Percentiles rank a stretch among this genome's conserved stretches.
Conservation (phyloP, 306 rosid species). For the Castanopsis chinensis region DNA sequence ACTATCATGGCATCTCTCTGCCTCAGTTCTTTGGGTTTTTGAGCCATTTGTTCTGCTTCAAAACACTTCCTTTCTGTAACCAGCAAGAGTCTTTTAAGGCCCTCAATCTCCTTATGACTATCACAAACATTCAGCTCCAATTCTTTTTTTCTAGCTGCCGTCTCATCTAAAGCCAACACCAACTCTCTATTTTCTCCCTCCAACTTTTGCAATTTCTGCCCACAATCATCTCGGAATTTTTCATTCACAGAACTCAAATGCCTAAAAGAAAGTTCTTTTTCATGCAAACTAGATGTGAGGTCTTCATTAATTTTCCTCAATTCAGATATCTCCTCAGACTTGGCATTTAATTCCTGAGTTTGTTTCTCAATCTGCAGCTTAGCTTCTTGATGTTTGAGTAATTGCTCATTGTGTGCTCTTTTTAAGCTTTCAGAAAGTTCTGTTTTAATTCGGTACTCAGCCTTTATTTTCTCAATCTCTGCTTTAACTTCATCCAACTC, state of each 20-base stretch:
- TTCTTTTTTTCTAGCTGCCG: constrained; percentile 28
- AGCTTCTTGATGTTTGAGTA: constrained; percentile 47
- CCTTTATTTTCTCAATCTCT: constrained; percentile 51
- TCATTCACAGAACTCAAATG: constrained; percentile 45
- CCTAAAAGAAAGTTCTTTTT: constrained; percentile 37
- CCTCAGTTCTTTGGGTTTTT: constrained; percentile 30
- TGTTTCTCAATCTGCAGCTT: constrained; percentile 39
- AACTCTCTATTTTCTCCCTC: constrained; percentile 49
- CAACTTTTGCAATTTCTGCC: constrained; percentile 38
- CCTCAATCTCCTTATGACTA: constrained; percentile 37
- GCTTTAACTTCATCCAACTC: constrained; percentile 48
- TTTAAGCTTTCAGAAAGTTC: constrained; percentile 39
- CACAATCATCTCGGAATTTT: constrained; percentile 35
- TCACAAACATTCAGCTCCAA: constrained; percentile 44
- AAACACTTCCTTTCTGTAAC: constrained; percentile 39
- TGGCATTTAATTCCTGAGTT: constrained; percentile 35
- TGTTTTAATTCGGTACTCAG: constrained; percentile 37
- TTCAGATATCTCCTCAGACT: constrained; percentile 48
- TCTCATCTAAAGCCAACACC: constrained; percentile 45
- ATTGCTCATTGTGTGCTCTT: constrained; percentile 33
- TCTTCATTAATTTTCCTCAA: constrained; percentile 35
- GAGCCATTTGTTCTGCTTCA: constrained; percentile 45
- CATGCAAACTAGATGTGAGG: constrained; percentile 48
- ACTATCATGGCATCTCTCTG: constrained; percentile 44
- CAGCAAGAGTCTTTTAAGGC: constrained; percentile 37